Evolutionary conservation across 495 filamentous ascomycete species (phyloP).

Genomic region (Trichoderma asperelloides): DNA sequence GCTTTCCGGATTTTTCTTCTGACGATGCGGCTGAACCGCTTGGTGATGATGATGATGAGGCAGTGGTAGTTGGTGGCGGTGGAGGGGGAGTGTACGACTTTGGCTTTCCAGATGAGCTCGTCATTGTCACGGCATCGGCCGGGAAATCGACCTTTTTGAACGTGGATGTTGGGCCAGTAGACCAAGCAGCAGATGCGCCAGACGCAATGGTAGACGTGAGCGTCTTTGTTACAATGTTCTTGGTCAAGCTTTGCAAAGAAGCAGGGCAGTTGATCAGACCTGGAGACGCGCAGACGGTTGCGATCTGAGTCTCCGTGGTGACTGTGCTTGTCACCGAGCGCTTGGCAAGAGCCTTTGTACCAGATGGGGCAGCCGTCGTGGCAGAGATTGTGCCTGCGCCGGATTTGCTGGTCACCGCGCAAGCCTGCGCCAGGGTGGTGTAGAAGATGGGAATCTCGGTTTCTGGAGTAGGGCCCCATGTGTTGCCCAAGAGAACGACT

Average conservation of each 20-base stretch:
- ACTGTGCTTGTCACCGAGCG: slow-evolving; percentile 27
- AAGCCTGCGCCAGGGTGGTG: slow-evolving; percentile 40
- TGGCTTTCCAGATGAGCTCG: slow-evolving; percentile 32
- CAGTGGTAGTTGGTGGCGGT: slow-evolving; percentile 16
- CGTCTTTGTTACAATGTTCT: slow-evolving; percentile 15
- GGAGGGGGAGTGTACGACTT: slow-evolving; percentile 26
- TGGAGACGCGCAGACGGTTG: slow-evolving; percentile 32
- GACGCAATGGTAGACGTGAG: slow-evolving; percentile 26
- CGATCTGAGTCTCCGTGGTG: slow-evolving; percentile 23
- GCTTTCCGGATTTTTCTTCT: not conserved
- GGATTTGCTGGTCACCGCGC: slow-evolving; percentile 25
- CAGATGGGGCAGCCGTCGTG: slow-evolving; percentile 2
- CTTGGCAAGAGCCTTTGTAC: not conserved
- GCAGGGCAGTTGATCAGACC: slow-evolving; percentile 38
- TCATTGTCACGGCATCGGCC: slow-evolving; percentile 18
- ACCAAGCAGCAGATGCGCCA: slow-evolving; percentile 26
- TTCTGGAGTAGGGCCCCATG: slow-evolving; percentile 40
- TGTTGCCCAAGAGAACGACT: slow-evolving; percentile 29
- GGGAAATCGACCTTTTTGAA: slow-evolving; percentile 15
- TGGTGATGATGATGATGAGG: not conserved
- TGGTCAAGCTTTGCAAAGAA: slow-evolving; percentile 33
- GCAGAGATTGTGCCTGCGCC: slow-evolving; percentile 22
- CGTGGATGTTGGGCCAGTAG: slow-evolving; percentile 24
- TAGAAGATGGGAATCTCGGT: slow-evolving; percentile 43
- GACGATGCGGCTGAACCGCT: not conserved